Conservation (phyloP, 371 early-diverging fungal species). For the Mortierella sp. region DNA sequence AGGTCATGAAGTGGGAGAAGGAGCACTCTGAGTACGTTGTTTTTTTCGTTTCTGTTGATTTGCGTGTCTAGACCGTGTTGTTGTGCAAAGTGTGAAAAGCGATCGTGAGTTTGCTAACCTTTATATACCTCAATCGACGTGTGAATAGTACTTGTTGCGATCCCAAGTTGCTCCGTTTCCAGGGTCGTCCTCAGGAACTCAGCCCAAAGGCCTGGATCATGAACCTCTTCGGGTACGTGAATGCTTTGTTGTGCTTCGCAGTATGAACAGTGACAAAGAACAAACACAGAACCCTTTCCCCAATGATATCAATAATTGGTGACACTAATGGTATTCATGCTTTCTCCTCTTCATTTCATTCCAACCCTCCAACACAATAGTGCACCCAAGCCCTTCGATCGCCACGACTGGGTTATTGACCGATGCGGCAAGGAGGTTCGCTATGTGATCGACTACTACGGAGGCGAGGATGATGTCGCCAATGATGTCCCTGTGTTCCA, state of each 20-base stretch:
- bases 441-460: constrained; percentile 87
- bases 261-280: not conserved
- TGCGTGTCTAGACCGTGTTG: not conserved
- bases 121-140: not conserved
- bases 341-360: not conserved
- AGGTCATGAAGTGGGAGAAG: constrained; percentile 94
- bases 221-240: constrained; percentile 68
- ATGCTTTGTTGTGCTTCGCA: not conserved
- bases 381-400: constrained; percentile 81
- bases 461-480: constrained; percentile 72
- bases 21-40: constrained; percentile 76
- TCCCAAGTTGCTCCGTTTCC: constrained; percentile 83
- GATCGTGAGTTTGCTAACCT: not conserved
- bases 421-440: constrained; percentile 80
- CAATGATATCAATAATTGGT: not conserved
- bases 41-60: not conserved
- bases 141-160: constrained; percentile 67
- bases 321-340: not conserved
- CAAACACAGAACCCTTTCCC: not conserved
- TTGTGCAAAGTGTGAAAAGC: not conserved
- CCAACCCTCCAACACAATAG: constrained; percentile 37
- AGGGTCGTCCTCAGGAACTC: constrained; percentile 84
- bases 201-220: constrained; percentile 84
- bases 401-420: constrained; percentile 86
- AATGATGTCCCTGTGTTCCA: constrained; percentile 82